phyloP scores from a whole-genome alignment of 2,329 filamentous ascomycete genomes.

The Neonectria coccinea region DNA sequence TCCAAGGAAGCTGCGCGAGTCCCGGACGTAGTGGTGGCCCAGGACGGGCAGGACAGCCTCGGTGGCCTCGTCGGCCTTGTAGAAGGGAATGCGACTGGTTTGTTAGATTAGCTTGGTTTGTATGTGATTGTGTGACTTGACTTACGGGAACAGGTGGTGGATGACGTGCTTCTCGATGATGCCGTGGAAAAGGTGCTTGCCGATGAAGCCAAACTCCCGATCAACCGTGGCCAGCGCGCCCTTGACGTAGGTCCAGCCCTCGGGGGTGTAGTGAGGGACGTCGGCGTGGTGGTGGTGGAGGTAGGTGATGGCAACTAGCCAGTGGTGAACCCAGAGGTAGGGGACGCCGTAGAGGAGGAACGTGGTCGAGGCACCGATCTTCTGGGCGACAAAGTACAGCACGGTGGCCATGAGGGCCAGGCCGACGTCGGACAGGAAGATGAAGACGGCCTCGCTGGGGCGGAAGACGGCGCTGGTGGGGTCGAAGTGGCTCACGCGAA shows the following conservation, averaged over 20 bases:
- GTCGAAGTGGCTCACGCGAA: conserved; percentile 68
- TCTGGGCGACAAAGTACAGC: conserved; percentile 64
- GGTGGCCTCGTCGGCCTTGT: conserved; percentile 67
- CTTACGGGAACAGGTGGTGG: conserved; percentile 66
- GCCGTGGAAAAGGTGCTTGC: conserved; percentile 72
- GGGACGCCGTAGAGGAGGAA: conserved; percentile 71
- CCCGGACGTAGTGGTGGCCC: conserved; percentile 84
- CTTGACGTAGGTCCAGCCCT: conserved; percentile 70
- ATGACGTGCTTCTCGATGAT: conserved; percentile 71
- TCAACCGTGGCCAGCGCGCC: conserved; percentile 72
- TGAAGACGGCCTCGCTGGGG: conserved; percentile 65
- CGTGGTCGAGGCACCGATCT: conserved; percentile 68
- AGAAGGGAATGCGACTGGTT: conserved; percentile 49
- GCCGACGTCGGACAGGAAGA: conserved; percentile 71
- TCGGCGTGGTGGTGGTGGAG: conserved; percentile 77
- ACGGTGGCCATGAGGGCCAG: conserved; percentile 62
- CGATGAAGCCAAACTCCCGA: conserved; percentile 71
- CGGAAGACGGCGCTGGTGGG: conserved; percentile 72
- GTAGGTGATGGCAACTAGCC: conserved; percentile 80
- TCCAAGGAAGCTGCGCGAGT: conserved; percentile 46
- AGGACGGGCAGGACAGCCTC: conserved; percentile 85
- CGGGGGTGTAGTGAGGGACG: conserved; percentile 55
- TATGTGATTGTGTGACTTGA: conserved; percentile 13
- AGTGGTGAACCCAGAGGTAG: conserved; percentile 78
- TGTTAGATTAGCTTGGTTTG: background rate